Evolutionary conservation across 2,329 filamentous ascomycete species (phyloP).

Genomic region (Trichoderma simmonsii): DNA sequence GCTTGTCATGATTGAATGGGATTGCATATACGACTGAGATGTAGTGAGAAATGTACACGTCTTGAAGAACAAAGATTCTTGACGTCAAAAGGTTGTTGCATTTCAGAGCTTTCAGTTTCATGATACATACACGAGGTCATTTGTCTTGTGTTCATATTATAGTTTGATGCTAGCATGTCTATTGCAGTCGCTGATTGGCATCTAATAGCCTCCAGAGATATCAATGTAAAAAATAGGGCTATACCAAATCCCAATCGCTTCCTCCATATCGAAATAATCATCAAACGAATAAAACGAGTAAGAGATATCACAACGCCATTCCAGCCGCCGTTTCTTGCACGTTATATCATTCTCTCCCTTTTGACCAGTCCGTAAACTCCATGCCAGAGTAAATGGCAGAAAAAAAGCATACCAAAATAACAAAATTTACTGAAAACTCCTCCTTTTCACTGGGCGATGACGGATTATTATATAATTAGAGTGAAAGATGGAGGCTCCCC

Average conservation of each 20-base stretch:
- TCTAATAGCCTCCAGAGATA: not conserved
- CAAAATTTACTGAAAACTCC: not conserved
- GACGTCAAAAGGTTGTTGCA: not conserved
- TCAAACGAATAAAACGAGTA: not conserved
- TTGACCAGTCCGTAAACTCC: constrained; percentile 11
- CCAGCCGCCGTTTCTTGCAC: not conserved
- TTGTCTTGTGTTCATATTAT: not conserved
- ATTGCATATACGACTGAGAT: not conserved
- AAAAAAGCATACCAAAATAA: not conserved
- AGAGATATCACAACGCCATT: not conserved
- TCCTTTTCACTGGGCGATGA: not conserved
- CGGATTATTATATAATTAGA: not conserved
- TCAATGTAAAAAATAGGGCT: not conserved
- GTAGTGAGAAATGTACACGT: not conserved
- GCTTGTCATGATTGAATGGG: not conserved
- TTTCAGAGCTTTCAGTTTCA: not conserved
- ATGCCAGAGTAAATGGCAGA: not conserved
- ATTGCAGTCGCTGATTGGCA: not conserved
- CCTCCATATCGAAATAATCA: not conserved
- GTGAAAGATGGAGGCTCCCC: not conserved
- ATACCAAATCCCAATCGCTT: not conserved
- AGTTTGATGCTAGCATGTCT: not conserved
- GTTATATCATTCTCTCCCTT: not conserved
- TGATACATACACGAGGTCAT: not conserved
- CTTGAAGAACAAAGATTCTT: too few relatives aligned